phyloP scores from a whole-genome alignment of 1,284 basidiomycete species.

The Cutaneotrichosporon spelunceum region DNA sequence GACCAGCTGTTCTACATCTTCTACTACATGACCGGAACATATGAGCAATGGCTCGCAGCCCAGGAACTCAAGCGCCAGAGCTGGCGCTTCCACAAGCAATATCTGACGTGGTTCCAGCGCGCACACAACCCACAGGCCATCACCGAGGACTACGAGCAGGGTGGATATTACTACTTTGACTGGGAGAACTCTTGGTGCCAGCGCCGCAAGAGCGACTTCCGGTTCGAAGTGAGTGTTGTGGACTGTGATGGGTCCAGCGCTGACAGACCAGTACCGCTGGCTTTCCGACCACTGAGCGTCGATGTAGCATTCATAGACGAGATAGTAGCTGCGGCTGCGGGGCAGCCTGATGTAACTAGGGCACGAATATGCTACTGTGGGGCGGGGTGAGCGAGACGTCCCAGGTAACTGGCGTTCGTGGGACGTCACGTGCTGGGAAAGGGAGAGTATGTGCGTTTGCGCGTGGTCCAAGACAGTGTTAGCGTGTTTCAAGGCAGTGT shows the following conservation, averaged over 20 bases:
- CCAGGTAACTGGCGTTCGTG: not conserved
- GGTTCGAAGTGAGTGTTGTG: conserved; percentile 62
- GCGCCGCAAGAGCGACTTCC: conserved; percentile 95
- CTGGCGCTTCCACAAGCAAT: conserved; percentile 99
- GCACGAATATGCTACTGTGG: not conserved
- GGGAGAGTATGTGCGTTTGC: no score
- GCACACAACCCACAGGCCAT: conserved; percentile 99
- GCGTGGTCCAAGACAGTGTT: no score
- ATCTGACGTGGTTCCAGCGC: conserved; percentile 99
- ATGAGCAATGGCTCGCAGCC: conserved; percentile 96
- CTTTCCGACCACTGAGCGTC: conserved; percentile 69
- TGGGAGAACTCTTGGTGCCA: conserved; percentile 99
- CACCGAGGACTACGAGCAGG: conserved; percentile 99
- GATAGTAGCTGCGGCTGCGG: conserved; percentile 4
- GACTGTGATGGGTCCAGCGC: not conserved
- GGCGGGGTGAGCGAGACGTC: not conserved
- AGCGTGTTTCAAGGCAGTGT: no score
- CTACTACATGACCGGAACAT: conserved; percentile 95
- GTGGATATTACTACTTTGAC: conserved; percentile 94
- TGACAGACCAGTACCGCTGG: conserved; percentile 63
- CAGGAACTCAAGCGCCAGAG: conserved; percentile 96
- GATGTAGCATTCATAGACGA: conserved; percentile 11
- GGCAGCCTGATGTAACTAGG: conserved; percentile 4
- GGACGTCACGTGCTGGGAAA: not conserved
- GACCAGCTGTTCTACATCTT: conserved; percentile 99